phyloP scores from a whole-genome alignment of 352 stramenopile genomes.

The Phytophthora cryptogea region DNA sequence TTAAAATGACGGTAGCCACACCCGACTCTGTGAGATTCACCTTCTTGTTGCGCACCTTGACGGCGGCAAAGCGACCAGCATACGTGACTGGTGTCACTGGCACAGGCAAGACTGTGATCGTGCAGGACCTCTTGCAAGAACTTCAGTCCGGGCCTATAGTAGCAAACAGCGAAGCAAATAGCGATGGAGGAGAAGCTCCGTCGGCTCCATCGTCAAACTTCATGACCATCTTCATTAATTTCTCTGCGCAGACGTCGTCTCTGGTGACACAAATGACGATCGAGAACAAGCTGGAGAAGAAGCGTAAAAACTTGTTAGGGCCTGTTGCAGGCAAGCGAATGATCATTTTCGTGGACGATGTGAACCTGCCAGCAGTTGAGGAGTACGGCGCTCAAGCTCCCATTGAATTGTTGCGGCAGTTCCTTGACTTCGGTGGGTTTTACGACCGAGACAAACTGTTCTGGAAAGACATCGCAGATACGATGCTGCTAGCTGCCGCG shows the following conservation, averaged over 20 bases:
- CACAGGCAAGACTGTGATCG: slow-evolving; percentile 90
- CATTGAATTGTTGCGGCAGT: slow-evolving; percentile 94
- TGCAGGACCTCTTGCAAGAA: slow-evolving; percentile 78
- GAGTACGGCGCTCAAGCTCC: slow-evolving; percentile 94
- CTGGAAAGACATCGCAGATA: slow-evolving; percentile 96
- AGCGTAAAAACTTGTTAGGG: slow-evolving; percentile 94
- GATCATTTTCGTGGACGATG: slow-evolving; percentile 96
- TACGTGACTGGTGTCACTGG: slow-evolving; percentile 91
- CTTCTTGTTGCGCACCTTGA: slow-evolving; percentile 59
- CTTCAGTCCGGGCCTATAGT: slow-evolving; percentile 36
- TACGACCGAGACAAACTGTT: slow-evolving; percentile 97
- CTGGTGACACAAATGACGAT: slow-evolving; percentile 91
- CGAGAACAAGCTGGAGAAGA: slow-evolving; percentile 95
- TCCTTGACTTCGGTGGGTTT: slow-evolving; percentile 95
- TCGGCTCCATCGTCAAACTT: slow-evolving; percentile 44
- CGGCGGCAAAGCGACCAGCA: slow-evolving; percentile 67
- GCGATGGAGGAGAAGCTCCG: slow-evolving; percentile 29
- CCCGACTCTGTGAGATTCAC: slow-evolving; percentile 76
- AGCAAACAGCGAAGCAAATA: slow-evolving; percentile 11
- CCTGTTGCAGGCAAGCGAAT: slow-evolving; percentile 87
- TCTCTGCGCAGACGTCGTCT: slow-evolving; percentile 91
- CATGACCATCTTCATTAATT: slow-evolving; percentile 90
- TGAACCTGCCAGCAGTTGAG: slow-evolving; percentile 95
- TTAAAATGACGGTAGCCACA: slow-evolving; percentile 84
- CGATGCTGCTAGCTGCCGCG: slow-evolving; percentile 89